Conservation (phyloP, 1,284 basidiomycete species). For the Trichosporon sp. region DNA sequence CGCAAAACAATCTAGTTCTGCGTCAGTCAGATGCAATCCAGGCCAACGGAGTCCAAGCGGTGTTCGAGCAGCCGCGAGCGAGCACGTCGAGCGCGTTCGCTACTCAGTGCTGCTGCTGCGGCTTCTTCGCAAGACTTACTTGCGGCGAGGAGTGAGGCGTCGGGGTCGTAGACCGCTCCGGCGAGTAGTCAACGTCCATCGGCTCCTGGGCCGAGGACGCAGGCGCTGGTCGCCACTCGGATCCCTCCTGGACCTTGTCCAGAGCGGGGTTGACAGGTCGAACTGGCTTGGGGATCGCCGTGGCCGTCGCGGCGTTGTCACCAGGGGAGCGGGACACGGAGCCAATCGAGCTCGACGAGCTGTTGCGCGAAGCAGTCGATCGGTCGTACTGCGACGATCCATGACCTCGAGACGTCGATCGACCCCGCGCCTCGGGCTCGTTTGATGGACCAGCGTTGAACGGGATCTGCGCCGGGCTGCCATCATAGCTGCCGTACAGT, state of each 20-base stretch:
- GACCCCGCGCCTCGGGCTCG: conserved; percentile 26
- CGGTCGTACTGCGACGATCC: conserved; percentile 29
- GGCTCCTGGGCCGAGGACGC: conserved; percentile 11
- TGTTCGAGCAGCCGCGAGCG: neutral
- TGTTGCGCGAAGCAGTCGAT: conserved; percentile 27
- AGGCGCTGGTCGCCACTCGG: conserved; percentile 12
- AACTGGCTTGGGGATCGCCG: neutral
- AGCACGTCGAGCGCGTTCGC: neutral
- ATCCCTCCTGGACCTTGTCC: conserved; percentile 27
- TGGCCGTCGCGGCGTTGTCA: conserved; percentile 5
- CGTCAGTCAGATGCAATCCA: conserved; percentile 22
- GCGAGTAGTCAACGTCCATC: conserved; percentile 38
- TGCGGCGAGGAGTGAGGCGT: conserved; percentile 50
- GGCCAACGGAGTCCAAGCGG: neutral
- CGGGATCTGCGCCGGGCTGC: conserved; percentile 1
- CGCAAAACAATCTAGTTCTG: conserved; percentile 42
- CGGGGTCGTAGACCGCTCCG: conserved; percentile 43
- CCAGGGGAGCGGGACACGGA: conserved; percentile 18
- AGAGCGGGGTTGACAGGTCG: conserved; percentile 11
- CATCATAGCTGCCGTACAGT: conserved; percentile 30
- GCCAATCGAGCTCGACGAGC: conserved; percentile 17
- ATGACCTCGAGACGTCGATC: conserved; percentile 30
- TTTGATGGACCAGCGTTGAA: neutral
- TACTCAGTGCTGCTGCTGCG: neutral
- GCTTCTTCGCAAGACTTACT: conserved; percentile 31